Conservation (phyloP, 306 rosid genomes). For the Quercus rubra region DNA sequence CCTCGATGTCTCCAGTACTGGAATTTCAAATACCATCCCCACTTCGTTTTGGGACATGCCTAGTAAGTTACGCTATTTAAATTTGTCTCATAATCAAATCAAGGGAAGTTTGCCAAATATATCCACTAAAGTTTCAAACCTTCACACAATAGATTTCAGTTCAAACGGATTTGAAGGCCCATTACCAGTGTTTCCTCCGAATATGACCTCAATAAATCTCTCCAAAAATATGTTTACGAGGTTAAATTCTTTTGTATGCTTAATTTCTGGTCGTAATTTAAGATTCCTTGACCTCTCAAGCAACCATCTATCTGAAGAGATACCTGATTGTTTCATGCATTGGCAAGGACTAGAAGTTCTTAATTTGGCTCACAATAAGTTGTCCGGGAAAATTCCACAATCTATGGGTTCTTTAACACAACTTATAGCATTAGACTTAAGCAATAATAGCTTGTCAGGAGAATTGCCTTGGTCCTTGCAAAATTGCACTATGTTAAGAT, state of each 20-base stretch:
- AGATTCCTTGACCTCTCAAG: constrained; percentile 7
- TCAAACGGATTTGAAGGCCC: constrained; percentile 18
- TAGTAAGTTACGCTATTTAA: background rate
- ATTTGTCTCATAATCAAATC: constrained; percentile 24
- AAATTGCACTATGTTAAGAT: constrained; percentile 9
- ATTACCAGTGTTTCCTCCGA: constrained; percentile 7
- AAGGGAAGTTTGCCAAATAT: constrained; percentile 17
- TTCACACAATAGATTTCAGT: background rate
- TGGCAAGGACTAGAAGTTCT: background rate
- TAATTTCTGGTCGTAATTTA: background rate
- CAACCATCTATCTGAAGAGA: background rate
- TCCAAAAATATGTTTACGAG: constrained; percentile 18
- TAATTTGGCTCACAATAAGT: constrained; percentile 11
- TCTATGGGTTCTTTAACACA: background rate
- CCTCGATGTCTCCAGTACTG: background rate
- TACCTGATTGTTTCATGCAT: constrained; percentile 19
- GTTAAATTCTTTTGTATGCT: background rate
- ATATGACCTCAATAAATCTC: background rate
- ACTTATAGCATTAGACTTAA: background rate
- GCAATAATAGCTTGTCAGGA: constrained; percentile 4
- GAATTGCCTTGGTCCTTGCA: constrained; percentile 22
- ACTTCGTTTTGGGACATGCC: constrained; percentile 21
- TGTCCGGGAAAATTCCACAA: constrained; percentile 10
- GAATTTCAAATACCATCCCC: constrained; percentile 15
- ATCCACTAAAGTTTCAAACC: background rate